Evolutionary conservation across 75 land plant species (phyloP), one percentile per base, ranked within the genome.

Genomic region (Sequoia sempervirens): DNA sequence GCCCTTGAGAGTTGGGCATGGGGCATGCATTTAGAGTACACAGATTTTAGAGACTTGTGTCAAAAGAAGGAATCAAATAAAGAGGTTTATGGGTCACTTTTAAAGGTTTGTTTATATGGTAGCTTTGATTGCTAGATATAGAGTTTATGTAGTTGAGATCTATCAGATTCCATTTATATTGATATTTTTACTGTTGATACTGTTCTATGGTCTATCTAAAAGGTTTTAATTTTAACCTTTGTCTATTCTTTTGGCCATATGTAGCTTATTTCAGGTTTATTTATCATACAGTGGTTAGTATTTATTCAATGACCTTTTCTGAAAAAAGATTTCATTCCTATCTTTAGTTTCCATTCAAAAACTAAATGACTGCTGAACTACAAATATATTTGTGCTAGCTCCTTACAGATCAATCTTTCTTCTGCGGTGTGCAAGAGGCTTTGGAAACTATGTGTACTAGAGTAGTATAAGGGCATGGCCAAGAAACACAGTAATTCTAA

Each of bases 1-100:
- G 88, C 52, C 4, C 83, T 96, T 40, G 96, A 94, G 73, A 83
- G 84, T 23, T 96, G 98, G 98, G 98, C 96, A 61, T 80, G 85
- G 53, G 86, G 82, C 61, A 81, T 83, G 54, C 91, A 91, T 75
- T 88, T 96, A n/a, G 36, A 83, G 17, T 94, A 88, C 79, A 85
- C 85, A 8, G 85, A 86, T 76, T 90, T 92, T 81, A 37, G 89
- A 4, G 91, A 94, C 54, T 78, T 96, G 80, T 96, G 98, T 82
- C 79, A 88, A 26, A 92, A 92, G 66, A 82, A 86, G 12, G 93
- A 92, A 74, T 72, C 92, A 2, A 46, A 81, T 18, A 81, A 86
- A 10, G 95, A 94, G 79, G 93, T 93, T 15, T 88, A 87, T 53
- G 75, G 80, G 72, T 90, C 95, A 12, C 88, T 93, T 38, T 52